A percentile compares a stretch with the other conserved stretches of the same genome.
Conservation (phyloP, 768 basidiomycete species). For the Termitomyces sp. region DNA sequence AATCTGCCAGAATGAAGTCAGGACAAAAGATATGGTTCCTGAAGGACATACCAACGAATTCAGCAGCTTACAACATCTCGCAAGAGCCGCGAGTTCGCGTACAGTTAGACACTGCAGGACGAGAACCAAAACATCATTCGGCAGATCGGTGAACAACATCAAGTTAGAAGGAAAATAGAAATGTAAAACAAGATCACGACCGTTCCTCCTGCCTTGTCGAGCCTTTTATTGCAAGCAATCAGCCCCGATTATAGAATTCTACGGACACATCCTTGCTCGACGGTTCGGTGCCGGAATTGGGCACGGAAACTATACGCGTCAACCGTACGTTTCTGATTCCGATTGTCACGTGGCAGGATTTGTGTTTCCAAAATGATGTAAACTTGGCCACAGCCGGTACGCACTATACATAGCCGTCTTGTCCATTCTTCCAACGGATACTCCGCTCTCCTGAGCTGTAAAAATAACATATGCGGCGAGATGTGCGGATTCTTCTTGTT, state of each 20-base stretch:
- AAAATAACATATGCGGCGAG: constrained; percentile 62
- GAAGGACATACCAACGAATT: constrained; percentile 36
- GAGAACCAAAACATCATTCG: constrained; percentile 51
- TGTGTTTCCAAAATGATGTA: constrained; percentile 10
- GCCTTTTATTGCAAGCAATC: constrained; percentile 1
- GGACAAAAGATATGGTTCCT: neutral
- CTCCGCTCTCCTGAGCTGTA: constrained; percentile 7
- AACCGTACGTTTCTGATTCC: neutral
- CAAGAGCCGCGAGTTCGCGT: constrained; percentile 35
- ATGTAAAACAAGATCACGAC: neutral
- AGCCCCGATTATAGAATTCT: neutral
- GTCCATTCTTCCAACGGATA: constrained; percentile 1
- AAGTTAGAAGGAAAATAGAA: constrained; percentile 3
- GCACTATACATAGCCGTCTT: no score
- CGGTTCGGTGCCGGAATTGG: neutral
- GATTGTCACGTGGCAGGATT: constrained; percentile 14
- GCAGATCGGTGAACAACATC: constrained; percentile 31
- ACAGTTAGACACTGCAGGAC: constrained; percentile 40
- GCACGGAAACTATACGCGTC: neutral
- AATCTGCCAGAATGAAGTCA: constrained; percentile 35
- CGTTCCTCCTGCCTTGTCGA: neutral
- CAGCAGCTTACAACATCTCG: constrained; percentile 32
- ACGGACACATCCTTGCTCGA: neutral
- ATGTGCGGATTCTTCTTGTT: constrained; percentile 91
- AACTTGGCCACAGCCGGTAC: neutral